Conservation (phyloP, 2,329 filamentous ascomycete genomes). For the Dendrostoma leiphaemia region DNA sequence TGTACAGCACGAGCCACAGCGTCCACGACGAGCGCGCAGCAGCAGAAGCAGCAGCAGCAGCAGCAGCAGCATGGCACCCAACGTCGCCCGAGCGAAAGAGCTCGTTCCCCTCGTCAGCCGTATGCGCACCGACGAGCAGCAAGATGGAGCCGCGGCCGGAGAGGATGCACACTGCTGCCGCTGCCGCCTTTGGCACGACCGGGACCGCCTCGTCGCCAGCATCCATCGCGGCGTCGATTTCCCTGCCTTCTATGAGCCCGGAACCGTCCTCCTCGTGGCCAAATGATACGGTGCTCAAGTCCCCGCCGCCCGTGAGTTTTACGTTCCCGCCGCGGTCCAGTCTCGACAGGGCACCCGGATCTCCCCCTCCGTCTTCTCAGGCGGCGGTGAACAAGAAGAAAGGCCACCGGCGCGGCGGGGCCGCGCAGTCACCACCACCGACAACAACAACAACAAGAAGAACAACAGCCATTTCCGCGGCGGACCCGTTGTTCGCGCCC, state of each 20-base stretch:
- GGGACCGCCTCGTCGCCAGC: neutral
- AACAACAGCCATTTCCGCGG: neutral
- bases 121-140: slow-evolving; percentile 35
- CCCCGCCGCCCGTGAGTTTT: slow-evolving; percentile 20
- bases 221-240: neutral
- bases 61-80: no score
- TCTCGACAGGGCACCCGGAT: slow-evolving; percentile 15
- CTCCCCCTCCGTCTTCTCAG: slow-evolving; percentile 23
- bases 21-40: slow-evolving; percentile 7
- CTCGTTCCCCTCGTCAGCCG: slow-evolving; percentile 36
- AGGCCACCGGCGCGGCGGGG: slow-evolving; percentile 15
- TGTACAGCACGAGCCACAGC: slow-evolving; percentile 8
- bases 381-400: no score
- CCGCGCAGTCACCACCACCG: slow-evolving; percentile 5
- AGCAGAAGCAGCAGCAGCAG: neutral
- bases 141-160: slow-evolving; percentile 35
- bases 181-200: no score
- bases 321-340: slow-evolving; percentile 15
- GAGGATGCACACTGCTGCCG: slow-evolving; percentile 13
- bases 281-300: slow-evolving; percentile 16
- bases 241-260: neutral
- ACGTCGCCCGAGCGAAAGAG: neutral
- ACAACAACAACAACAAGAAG: neutral
- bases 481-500: neutral
- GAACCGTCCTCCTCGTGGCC: slow-evolving; percentile 4